Conservation (phyloP, 2,329 filamentous ascomycete genomes). For the Lizonia empirigonia region DNA sequence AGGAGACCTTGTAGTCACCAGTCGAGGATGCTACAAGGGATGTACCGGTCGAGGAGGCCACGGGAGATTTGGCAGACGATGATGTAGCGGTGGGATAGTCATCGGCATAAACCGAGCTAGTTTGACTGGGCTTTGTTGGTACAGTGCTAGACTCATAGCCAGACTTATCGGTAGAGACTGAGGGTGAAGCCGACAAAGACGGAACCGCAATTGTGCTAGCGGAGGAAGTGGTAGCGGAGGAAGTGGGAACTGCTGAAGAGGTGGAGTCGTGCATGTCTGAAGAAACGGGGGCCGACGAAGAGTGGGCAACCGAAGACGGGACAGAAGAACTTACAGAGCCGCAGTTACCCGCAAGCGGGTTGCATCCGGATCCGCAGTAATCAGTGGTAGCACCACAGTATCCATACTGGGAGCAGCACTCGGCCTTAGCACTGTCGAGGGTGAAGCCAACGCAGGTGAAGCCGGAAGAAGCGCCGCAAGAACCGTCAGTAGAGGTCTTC, state of each 20-base stretch:
- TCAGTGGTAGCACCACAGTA: slow-evolving; percentile 46
- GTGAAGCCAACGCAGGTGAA: slow-evolving; percentile 34
- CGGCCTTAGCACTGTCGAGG: slow-evolving; percentile 39
- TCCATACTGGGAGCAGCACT: slow-evolving; percentile 54
- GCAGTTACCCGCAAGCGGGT: slow-evolving; percentile 30
- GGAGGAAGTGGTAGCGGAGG: slow-evolving; percentile 13
- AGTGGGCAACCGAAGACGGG: slow-evolving; percentile 17
- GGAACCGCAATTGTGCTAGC: slow-evolving; percentile 16
- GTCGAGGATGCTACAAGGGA: slow-evolving; percentile 3
- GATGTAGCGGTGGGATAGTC: slow-evolving; percentile 1
- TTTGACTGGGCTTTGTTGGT: slow-evolving; percentile 16
- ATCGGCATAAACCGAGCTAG: slow-evolving; percentile 11
- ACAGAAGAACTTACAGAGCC: slow-evolving; percentile 13
- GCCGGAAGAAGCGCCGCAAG: slow-evolving; percentile 32
- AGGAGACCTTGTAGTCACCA: not conserved
- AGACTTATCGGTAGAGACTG: slow-evolving; percentile 20
- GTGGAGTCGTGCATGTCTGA: slow-evolving; percentile 15
- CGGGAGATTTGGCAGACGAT: slow-evolving; percentile 4
- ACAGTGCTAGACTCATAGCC: slow-evolving; percentile 13
- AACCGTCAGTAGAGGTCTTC: slow-evolving; percentile 27
- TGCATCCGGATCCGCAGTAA: slow-evolving; percentile 46
- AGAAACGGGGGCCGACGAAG: slow-evolving; percentile 18
- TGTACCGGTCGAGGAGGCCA: not conserved
- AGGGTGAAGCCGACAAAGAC: slow-evolving; percentile 10
- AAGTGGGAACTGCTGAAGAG: slow-evolving; percentile 5